phyloP scores from a whole-genome alignment of 2,329 filamentous ascomycete genomes.

The Arthrobotrys entomopaga region DNA sequence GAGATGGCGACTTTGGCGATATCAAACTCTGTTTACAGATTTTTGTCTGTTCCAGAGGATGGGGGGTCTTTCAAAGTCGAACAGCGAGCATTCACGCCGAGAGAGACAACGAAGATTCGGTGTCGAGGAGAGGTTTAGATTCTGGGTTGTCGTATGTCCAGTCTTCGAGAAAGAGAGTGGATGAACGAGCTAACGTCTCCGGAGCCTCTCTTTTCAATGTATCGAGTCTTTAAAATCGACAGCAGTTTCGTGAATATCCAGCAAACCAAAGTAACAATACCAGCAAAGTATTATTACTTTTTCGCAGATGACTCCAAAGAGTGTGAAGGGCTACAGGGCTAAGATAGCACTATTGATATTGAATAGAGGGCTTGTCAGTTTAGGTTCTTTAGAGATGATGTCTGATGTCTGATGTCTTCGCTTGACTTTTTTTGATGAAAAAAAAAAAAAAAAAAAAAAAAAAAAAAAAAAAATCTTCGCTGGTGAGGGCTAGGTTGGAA shows the following conservation, averaged over 20 bases:
- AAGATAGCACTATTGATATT: conserved; percentile 22
- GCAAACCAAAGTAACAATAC: conserved; percentile 29
- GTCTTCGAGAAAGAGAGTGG: conserved; percentile 45
- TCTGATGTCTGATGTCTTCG: not conserved
- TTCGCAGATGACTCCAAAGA: conserved; percentile 34
- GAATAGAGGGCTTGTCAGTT: conserved; percentile 9
- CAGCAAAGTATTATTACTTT: conserved; percentile 19
- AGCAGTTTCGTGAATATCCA: conserved; percentile 27
- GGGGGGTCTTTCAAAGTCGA: conserved; percentile 8
- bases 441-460: too few relatives aligned
- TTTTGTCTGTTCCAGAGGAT: too few relatives aligned
- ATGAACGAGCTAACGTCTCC: conserved; percentile 57
- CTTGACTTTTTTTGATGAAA: too few relatives aligned
- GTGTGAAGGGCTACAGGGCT: conserved; percentile 42
- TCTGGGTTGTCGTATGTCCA: conserved; percentile 16
- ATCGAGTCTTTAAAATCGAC: conserved; percentile 26
- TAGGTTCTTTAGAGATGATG: conserved; percentile 6
- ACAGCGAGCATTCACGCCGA: conserved; percentile 43
- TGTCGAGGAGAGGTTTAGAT: conserved; percentile 10
- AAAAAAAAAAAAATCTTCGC: too few relatives aligned
- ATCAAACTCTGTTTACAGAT: not conserved
- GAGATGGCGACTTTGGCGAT: conserved; percentile 1
- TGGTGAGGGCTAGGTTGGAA: not conserved
- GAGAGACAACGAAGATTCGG: conserved; percentile 16
- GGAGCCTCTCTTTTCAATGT: conserved; percentile 26